Conservation (phyloP, 306 rosid species). For the Fagus crenata region DNA sequence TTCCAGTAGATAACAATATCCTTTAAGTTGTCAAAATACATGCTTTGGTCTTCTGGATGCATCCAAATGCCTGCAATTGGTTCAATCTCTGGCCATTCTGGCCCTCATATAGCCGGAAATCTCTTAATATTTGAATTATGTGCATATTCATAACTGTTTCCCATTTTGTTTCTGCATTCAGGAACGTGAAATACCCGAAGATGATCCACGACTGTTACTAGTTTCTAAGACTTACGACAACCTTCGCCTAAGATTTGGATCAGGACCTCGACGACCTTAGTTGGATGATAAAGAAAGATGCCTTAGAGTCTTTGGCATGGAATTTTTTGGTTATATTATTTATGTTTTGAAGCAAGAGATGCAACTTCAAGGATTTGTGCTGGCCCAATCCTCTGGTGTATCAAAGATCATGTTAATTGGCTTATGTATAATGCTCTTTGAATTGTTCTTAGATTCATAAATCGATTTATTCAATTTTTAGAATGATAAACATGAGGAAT, state of each 20-base stretch:
- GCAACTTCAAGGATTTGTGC: background rate
- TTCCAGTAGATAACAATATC: background rate
- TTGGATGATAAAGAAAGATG: conserved; percentile 19
- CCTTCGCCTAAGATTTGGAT: conserved; percentile 40
- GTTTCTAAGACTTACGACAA: conserved; percentile 48
- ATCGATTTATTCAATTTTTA: background rate
- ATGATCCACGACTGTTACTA: conserved; percentile 69
- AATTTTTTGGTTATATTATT: background rate
- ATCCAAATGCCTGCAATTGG: background rate
- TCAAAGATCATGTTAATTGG: background rate
- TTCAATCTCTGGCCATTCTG: background rate
- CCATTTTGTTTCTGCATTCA: conserved; percentile 29
- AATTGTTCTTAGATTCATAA: background rate
- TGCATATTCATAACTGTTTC: background rate
- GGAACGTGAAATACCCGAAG: conserved; percentile 77
- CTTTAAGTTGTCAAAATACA: background rate
- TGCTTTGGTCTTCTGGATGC: background rate
- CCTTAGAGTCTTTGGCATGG: background rate
- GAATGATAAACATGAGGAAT: background rate
- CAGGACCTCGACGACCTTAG: conserved; percentile 10
- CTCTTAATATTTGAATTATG: conserved; percentile 9
- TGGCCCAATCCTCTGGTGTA: background rate
- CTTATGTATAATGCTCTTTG: background rate
- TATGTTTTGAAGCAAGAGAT: background rate
- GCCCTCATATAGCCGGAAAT: background rate